A percentile compares a stretch with the other conserved stretches of the same genome.
Evolutionary conservation across 73 alveolate genomes (phyloP).

Genomic region (Paramecium octaurelia): DNA sequence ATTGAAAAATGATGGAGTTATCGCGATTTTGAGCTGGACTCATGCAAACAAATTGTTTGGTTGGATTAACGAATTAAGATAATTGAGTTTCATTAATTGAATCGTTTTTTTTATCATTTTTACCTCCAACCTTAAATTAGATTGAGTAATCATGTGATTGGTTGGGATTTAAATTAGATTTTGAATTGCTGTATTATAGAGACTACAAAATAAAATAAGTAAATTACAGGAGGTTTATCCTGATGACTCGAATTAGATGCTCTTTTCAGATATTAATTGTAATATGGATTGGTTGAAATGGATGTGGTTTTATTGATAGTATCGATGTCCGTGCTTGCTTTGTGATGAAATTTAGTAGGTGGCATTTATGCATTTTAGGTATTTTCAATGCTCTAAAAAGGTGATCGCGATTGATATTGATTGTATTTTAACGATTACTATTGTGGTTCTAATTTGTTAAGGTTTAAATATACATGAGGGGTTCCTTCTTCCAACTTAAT

Average conservation of each 20-base stretch:
- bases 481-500: constrained; percentile 9
- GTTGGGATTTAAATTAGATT: neutral
- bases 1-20: neutral
- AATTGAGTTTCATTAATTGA: constrained; percentile 2
- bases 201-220: neutral
- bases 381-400: constrained; percentile 22
- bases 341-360: neutral
- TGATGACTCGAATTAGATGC: constrained; percentile 4
- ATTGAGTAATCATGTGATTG: constrained; percentile 13
- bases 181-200: neutral
- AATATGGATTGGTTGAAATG: neutral
- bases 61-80: neutral
- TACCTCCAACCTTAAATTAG: constrained; percentile 1
- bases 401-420: constrained; percentile 21
- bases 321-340: constrained; percentile 2
- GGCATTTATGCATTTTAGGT: neutral
- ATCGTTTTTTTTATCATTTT: neutral
- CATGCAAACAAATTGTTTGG: neutral
- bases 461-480: neutral
- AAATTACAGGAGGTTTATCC: constrained; percentile 23
- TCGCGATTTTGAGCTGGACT: constrained; percentile 26
- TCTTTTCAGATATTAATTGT: constrained; percentile 29
- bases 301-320: neutral
- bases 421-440: neutral
- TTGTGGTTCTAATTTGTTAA: neutral